Evolutionary conservation across 2,329 filamentous ascomycete genomes (phyloP).

Genomic region (Pseudogymnoascus sp.): DNA sequence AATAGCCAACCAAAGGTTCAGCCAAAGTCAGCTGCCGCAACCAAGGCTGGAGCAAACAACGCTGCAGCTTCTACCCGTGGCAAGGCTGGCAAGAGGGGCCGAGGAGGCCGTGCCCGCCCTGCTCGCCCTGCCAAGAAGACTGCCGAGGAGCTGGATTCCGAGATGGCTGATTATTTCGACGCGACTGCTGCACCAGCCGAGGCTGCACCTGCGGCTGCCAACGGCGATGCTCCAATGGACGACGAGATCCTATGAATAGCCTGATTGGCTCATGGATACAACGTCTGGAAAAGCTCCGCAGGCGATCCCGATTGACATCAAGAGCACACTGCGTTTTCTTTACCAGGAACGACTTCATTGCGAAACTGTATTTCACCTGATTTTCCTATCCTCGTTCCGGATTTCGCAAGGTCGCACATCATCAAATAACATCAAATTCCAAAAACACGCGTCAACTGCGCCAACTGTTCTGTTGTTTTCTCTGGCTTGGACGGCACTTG

Average conservation of each 20-base stretch:
- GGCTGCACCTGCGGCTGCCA: conserved; percentile 36
- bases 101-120: conserved; percentile 44
- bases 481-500: neutral
- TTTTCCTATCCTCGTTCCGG: neutral
- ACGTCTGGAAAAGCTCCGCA: neutral
- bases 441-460: conserved; percentile 1
- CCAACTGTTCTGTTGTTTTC: neutral
- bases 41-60: conserved; percentile 62
- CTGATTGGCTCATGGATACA: neutral
- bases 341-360: neutral
- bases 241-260: conserved; percentile 49
- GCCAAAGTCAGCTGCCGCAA: conserved; percentile 71
- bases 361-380: neutral
- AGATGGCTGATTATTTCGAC: conserved; percentile 93
- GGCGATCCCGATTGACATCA: neutral
- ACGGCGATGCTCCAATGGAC: conserved; percentile 45
- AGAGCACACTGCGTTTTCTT: neutral
- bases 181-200: conserved; percentile 41
- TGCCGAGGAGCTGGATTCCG: conserved; percentile 87
- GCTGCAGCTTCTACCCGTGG: conserved; percentile 31
- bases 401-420: neutral
- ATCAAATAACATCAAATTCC: conserved; percentile 1
- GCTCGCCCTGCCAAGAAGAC: conserved; percentile 75
- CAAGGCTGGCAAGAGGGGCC: conserved; percentile 40
- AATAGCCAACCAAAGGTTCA: conserved; percentile 58